Base-by-base conservation (phyloP, 75 land plant species). In the Cunninghamia lanceolata region DNA sequence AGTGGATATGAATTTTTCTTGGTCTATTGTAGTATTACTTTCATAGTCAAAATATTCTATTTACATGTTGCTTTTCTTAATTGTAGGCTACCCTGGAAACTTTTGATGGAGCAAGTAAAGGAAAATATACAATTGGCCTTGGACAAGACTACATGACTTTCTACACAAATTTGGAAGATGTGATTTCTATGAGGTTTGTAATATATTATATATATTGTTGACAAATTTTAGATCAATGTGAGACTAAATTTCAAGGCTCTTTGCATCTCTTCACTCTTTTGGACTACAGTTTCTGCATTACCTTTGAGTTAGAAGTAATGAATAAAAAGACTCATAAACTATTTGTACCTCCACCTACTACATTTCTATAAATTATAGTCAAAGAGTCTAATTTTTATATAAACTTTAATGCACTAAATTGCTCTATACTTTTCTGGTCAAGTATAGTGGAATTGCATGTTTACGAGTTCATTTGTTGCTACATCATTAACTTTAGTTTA, bases 131-230 rank as follows among this genome's bases (percentile, higher is more conserved):
- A 5, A 96, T 96, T 85, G 99, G 99, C 10, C 96, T 97, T 40
- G 99, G 99, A 19, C 99, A 97, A 77, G 99, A 96, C 43, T 94
- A 94, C 90, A 91, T 97, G 94, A 98, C 94, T 10, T 97, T 97
- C 47, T 97, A 96, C 85, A 89, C 98, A 1, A 98, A 97, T 80
- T 86, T 93, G 30, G 99, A 97, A 92, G 99, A 97, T 92, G 98
- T 97, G 35, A 97, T 97, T 81, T 97, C 99, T 39, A 97, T 97
- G 99, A 97, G 99, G 98, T 97, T 78, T 11, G 59, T 42, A n/a
- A n/a, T n/a, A n/a, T n/a, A n/a, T n/a, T 40, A 46, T 0, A 50
- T 15, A 35, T 5, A 28, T 46, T 54, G 30, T n/a, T 59, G 30
- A 56, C 10, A 25, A 76, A 0, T 84, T 70, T 70, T 79, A 28